Evolutionary conservation across 129 eudicot genomes (phyloP).

Genomic region (Lactuca saligna): DNA sequence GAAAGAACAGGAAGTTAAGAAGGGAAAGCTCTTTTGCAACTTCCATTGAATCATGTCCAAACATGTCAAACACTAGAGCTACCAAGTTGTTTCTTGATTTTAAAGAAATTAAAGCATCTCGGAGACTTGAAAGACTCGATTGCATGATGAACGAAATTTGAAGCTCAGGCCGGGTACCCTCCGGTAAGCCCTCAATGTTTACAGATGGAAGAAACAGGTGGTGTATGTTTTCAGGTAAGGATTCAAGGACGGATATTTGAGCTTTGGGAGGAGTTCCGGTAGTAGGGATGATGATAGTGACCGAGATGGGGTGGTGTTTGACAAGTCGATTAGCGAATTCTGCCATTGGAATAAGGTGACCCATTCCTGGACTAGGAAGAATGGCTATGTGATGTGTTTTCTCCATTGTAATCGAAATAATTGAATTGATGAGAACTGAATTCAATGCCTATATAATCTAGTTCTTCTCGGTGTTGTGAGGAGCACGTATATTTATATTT

Average conservation of each 20-base stretch:
- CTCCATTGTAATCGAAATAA: slow-evolving; percentile 28
- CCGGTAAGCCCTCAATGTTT: slow-evolving; percentile 17
- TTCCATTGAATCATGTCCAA: slow-evolving; percentile 45
- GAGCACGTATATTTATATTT: slow-evolving; percentile 7
- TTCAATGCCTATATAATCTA: not conserved
- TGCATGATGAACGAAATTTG: slow-evolving; percentile 22
- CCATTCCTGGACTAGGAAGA: slow-evolving; percentile 54
- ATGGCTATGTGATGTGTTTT: slow-evolving; percentile 37
- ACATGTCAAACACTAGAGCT: slow-evolving; percentile 44
- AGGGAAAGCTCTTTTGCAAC: slow-evolving; percentile 37
- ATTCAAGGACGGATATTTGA: slow-evolving; percentile 32
- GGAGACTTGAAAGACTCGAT: slow-evolving; percentile 28
- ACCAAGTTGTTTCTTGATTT: slow-evolving; percentile 17
- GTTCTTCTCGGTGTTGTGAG: not conserved
- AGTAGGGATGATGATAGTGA: slow-evolving; percentile 46
- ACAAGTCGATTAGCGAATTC: slow-evolving; percentile 42
- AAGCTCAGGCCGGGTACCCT: slow-evolving; percentile 25
- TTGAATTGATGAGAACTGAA: not conserved
- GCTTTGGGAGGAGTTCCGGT: slow-evolving; percentile 40
- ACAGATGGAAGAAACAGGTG: slow-evolving; percentile 39
- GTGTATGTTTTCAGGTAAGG: slow-evolving; percentile 31
- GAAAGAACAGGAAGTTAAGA: slow-evolving; percentile 36
- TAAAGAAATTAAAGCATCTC: slow-evolving; percentile 33
- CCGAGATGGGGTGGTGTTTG: slow-evolving; percentile 32
- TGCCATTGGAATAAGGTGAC: slow-evolving; percentile 48